A percentile compares a stretch with the other conserved stretches of the same genome.
Evolutionary conservation across 257 asterid species (phyloP).

Genomic region (Fraxinus cuspidata): DNA sequence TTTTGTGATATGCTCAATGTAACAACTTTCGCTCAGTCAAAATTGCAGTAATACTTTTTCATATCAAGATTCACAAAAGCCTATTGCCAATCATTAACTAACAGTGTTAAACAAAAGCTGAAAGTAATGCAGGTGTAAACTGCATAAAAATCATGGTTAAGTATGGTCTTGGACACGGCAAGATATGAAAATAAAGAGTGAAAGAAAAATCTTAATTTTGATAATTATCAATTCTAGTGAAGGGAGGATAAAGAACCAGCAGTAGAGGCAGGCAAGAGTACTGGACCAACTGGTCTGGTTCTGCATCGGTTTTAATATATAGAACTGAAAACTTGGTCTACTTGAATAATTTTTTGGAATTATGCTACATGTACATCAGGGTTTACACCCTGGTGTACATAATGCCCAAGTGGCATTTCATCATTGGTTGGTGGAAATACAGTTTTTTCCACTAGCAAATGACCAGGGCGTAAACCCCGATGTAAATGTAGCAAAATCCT

Average conservation of each 20-base stretch:
- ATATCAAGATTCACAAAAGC: not conserved
- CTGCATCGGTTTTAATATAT: not conserved
- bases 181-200: not conserved
- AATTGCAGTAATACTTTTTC: not conserved
- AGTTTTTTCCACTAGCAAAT: too few relatives aligned
- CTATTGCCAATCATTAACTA: not conserved
- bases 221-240: not conserved
- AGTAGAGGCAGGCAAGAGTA: not conserved
- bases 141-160: not conserved
- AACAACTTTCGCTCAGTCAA: not conserved
- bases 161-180: not conserved
- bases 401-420: too few relatives aligned
- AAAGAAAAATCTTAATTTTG: not conserved
- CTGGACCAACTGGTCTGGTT: not conserved
- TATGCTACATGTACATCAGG: too few relatives aligned
- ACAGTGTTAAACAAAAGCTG: not conserved
- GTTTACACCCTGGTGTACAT: too few relatives aligned
- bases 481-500: too few relatives aligned
- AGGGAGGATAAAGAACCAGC: not conserved
- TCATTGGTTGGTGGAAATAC: too few relatives aligned
- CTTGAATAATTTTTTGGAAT: not conserved
- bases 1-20: not conserved
- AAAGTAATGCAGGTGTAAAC: not conserved
- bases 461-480: too few relatives aligned
- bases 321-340: not conserved